These are phyloP conservation scores for Capsicum pubescens DNA, from an alignment of 257 asterid species.

Conservation along the genomic window DNA sequence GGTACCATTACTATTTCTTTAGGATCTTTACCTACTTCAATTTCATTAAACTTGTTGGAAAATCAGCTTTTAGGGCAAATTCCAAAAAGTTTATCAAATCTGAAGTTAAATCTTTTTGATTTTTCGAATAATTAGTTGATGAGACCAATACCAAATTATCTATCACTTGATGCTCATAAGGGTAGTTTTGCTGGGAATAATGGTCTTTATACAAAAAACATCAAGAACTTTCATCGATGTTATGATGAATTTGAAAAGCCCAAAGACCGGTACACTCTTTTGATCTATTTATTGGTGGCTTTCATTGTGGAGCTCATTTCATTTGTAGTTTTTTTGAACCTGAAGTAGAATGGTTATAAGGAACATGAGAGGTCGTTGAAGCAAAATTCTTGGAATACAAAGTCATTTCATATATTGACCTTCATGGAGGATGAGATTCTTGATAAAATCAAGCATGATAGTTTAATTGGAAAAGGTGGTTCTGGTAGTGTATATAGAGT, in stretches of 20 bases:
- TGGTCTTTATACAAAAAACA: constrained; percentile 65
- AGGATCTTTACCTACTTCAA: no score
- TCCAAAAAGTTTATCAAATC: no score
- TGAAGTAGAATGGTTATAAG: constrained; percentile 40
- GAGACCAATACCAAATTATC: constrained; percentile 67
- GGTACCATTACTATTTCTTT: no score
- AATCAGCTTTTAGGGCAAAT: no score
- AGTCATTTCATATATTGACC: constrained; percentile 67
- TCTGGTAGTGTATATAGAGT: constrained; percentile 70
- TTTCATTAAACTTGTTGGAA: constrained; percentile 57
- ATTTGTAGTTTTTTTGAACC: constrained; percentile 40
- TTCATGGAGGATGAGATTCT: constrained; percentile 78
- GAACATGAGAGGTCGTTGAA: constrained; percentile 52
- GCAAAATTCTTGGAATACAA: constrained; percentile 71
- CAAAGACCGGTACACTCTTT: constrained; percentile 35
- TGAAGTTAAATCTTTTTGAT: no score
- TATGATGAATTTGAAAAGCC: constrained; percentile 41
- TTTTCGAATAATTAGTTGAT: constrained; percentile 49
- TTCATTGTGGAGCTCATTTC: neutral
- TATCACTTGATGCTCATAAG: constrained; percentile 56
- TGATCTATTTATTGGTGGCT: constrained; percentile 49
- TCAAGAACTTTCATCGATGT: constrained; percentile 51
- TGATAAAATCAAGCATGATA: constrained; percentile 68
- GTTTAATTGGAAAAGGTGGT: constrained; percentile 32
- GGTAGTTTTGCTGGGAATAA: constrained; percentile 74